These are phyloP conservation scores for Diaporthe amygdali DNA, from an alignment of 2,329 filamentous ascomycete species.

Conservation along the genomic window DNA sequence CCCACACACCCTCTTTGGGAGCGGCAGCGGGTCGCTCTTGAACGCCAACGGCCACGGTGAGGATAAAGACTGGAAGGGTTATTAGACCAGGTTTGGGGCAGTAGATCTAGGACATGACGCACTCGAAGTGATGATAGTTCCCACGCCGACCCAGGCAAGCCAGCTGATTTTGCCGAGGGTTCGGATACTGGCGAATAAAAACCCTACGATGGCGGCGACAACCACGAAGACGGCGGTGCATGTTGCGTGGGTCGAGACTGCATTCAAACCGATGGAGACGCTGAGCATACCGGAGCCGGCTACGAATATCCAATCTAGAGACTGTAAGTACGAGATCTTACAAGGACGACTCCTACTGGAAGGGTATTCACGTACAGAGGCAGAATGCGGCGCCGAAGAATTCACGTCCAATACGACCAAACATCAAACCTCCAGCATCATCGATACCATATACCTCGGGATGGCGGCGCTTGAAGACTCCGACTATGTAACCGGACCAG, in stretches of 20 bases:
- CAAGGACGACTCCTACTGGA: too few relatives aligned
- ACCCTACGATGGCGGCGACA: slow-evolving; percentile 31
- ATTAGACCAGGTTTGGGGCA: not conserved
- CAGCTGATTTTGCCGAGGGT: slow-evolving; percentile 28
- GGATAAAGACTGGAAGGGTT: slow-evolving; percentile 42
- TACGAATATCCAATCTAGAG: slow-evolving; percentile 28
- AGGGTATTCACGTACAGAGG: not conserved
- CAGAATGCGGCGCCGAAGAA: not conserved
- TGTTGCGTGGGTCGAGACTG: slow-evolving; percentile 32
- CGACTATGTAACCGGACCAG: not conserved
- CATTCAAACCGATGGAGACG: slow-evolving; percentile 32
- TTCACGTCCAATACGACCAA: not conserved
- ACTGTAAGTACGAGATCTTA: too few relatives aligned
- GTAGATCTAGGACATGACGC: not conserved
- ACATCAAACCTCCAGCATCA: not conserved
- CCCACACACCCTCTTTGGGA: slow-evolving; percentile 49
- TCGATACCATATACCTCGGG: slow-evolving; percentile 4
- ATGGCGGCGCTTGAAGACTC: not conserved
- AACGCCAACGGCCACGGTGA: slow-evolving; percentile 40
- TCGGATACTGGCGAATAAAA: slow-evolving; percentile 29
- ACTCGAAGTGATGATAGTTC: slow-evolving; percentile 47
- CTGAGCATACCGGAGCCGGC: slow-evolving; percentile 30
- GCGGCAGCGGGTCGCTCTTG: slow-evolving; percentile 60
- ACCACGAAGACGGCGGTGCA: slow-evolving; percentile 35
- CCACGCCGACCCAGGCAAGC: slow-evolving; percentile 49